phyloP scores from a whole-genome alignment of 1,284 basidiomycete genomes.

The Ganoderma resinaceum region DNA sequence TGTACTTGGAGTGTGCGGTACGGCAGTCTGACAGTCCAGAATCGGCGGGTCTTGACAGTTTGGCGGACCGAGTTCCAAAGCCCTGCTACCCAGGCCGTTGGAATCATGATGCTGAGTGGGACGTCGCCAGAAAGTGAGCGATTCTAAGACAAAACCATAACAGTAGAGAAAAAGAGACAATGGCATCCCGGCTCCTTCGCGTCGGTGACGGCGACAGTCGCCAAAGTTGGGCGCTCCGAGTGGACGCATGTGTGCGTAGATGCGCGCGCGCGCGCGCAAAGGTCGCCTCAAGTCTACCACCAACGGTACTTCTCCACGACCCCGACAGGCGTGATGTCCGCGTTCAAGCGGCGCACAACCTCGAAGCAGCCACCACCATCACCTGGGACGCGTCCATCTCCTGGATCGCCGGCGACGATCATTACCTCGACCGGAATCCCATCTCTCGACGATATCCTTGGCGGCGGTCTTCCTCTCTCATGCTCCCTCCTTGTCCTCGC shows the following conservation, averaged over 20 bases:
- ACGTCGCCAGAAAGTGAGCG: neutral
- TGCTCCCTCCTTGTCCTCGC: slow-evolving; percentile 78
- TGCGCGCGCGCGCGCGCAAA: neutral
- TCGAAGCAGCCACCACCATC: slow-evolving; percentile 49
- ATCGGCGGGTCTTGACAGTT: neutral
- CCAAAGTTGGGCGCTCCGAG: neutral
- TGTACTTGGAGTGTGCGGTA: slow-evolving; percentile 18
- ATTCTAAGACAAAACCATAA: neutral
- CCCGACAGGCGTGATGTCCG: slow-evolving; percentile 62
- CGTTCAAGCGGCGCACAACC: slow-evolving; percentile 79
- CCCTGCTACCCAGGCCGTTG: neutral
- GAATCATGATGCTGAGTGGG: neutral
- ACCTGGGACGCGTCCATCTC: slow-evolving; percentile 71
- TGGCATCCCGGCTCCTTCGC: neutral
- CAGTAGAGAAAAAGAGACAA: neutral
- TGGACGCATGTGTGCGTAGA: neutral
- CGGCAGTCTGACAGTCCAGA: neutral
- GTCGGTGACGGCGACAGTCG: neutral
- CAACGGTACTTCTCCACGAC: neutral
- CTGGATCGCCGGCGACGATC: slow-evolving; percentile 64
- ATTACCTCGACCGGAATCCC: slow-evolving; percentile 90
- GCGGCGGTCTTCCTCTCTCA: slow-evolving; percentile 90
- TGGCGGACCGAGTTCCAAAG: neutral
- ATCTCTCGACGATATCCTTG: slow-evolving; percentile 95
- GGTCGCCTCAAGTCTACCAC: neutral